These are phyloP conservation scores for Santalum album DNA, from an alignment of 164 flowering plant species.

Conservation along the genomic window DNA sequence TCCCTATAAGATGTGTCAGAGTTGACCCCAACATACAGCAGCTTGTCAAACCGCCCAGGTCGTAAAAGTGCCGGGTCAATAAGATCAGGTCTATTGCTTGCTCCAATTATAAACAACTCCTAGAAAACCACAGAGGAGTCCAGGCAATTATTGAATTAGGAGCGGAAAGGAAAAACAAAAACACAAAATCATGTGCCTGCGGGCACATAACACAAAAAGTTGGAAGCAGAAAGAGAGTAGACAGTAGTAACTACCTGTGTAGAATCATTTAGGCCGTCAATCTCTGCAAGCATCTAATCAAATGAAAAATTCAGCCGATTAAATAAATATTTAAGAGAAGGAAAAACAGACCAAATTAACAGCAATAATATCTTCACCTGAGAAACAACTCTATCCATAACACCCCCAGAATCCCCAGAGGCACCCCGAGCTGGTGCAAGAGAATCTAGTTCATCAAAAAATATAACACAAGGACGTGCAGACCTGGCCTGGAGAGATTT, in stretches of 20 bases:
- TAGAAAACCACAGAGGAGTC: slow-evolving; percentile 13
- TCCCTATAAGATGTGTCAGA: slow-evolving; percentile 78
- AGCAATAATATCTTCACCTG: slow-evolving; percentile 45
- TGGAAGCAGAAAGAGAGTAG: slow-evolving; percentile 3
- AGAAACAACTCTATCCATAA: slow-evolving; percentile 97
- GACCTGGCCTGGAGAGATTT: slow-evolving; percentile 62
- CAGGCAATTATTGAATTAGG: neutral
- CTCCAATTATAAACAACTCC: slow-evolving; percentile 96
- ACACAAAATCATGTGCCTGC: neutral
- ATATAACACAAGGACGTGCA: slow-evolving; percentile 90
- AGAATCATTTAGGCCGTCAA: slow-evolving; percentile 89
- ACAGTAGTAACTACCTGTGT: slow-evolving; percentile 42
- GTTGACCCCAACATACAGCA: slow-evolving; percentile 86
- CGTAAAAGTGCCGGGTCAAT: slow-evolving; percentile 92
- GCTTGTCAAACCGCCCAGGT: slow-evolving; percentile 94
- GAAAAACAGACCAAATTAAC: neutral
- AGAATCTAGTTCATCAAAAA: neutral
- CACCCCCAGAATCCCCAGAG: slow-evolving; percentile 99
- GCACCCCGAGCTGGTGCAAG: slow-evolving; percentile 82
- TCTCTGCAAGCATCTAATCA: slow-evolving; percentile 94
- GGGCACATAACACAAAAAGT: neutral
- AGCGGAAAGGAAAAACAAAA: neutral
- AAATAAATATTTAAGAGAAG: slow-evolving; percentile 3
- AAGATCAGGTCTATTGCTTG: slow-evolving; percentile 94
- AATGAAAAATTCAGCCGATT: slow-evolving; percentile 6